These are phyloP conservation scores for Bothriochloa decipiens DNA, from an alignment of 176 grass and related monocot species.

Conservation along the genomic window DNA sequence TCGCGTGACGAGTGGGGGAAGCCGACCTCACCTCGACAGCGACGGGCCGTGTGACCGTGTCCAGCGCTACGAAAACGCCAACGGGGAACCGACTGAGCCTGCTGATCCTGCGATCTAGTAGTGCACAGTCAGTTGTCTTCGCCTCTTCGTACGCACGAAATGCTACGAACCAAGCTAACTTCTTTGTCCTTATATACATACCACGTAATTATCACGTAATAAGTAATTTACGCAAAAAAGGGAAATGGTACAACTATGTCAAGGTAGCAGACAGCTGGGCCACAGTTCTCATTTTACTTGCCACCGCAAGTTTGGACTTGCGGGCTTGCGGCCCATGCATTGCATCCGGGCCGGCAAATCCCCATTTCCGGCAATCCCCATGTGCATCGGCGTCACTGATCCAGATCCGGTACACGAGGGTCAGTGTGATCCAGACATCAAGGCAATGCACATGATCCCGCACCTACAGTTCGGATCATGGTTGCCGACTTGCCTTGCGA, in stretches of 20 bases:
- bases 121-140: background rate
- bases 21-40: slow-evolving; percentile 11
- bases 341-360: no score
- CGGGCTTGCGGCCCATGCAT: no score
- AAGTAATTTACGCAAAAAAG: background rate
- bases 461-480: background rate
- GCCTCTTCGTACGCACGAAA: slow-evolving; percentile 12
- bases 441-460: background rate
- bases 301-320: background rate
- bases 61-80: background rate
- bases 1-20: slow-evolving; percentile 5
- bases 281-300: background rate
- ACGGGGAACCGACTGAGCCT: background rate
- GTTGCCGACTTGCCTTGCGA: background rate
- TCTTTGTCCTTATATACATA: slow-evolving; percentile 3
- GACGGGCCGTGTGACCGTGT: background rate
- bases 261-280: background rate
- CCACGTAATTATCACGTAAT: background rate
- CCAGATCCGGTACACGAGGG: background rate
- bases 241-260: background rate
- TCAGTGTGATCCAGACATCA: background rate
- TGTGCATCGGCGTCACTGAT: slow-evolving; percentile 22
- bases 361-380: background rate
- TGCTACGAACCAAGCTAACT: background rate
- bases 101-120: slow-evolving; percentile 10